Evolutionary conservation across 345 rosid species (phyloP).

Genomic region (Dipteronia sinensis): DNA sequence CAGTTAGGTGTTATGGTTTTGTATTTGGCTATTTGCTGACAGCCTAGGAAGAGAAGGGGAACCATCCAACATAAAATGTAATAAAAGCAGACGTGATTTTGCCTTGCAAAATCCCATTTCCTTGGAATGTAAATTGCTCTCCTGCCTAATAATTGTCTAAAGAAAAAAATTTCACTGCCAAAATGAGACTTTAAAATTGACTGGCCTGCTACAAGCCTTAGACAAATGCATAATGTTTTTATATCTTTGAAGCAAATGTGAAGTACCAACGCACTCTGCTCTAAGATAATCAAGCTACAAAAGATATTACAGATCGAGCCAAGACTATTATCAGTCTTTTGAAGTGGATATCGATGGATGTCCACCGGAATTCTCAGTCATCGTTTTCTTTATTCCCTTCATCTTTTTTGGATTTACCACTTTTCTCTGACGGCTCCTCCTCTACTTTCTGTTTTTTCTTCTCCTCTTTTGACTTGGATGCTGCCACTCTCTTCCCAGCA

Average conservation of each 20-base stretch:
- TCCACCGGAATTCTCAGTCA: background rate
- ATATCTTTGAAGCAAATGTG: background rate
- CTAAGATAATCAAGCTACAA: background rate
- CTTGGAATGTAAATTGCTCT: too few species aligned
- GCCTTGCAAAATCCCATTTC: too few species aligned
- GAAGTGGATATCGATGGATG: too few species aligned
- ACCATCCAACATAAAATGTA: background rate
- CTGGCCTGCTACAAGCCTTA: background rate
- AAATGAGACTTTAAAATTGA: background rate
- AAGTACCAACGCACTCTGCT: too few species aligned
- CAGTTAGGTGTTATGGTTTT: background rate
- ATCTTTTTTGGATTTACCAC: conserved; percentile 37
- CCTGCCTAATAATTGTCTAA: background rate
- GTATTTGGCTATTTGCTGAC: background rate
- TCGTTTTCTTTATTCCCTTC: conserved; percentile 5
- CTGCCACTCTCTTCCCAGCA: conserved; percentile 60
- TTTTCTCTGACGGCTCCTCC: conserved; percentile 36
- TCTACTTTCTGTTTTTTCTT: conserved; percentile 54
- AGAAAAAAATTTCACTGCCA: background rate
- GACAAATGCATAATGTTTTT: background rate
- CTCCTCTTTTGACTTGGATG: conserved; percentile 44
- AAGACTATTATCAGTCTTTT: background rate
- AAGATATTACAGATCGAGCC: background rate
- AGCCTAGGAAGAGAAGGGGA: background rate
- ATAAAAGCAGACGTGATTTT: too few species aligned